These are phyloP conservation scores for Phylloporus gajari DNA, from an alignment of 1,284 basidiomycete species.

Conservation along the genomic window DNA sequence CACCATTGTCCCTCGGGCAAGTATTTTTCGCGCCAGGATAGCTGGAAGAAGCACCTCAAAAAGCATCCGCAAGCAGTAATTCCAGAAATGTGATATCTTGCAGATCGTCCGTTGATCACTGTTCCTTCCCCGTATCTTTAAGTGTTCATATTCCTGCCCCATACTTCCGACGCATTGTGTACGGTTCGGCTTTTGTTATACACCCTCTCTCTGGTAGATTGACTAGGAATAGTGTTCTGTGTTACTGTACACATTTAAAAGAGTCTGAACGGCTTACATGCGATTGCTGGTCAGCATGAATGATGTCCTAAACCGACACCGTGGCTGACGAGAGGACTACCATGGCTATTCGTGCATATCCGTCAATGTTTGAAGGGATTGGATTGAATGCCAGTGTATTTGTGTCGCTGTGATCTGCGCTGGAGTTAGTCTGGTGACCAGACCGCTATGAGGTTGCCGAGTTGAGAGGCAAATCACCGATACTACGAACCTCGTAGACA, in stretches of 20 bases:
- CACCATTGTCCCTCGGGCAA: constrained; percentile 17
- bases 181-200: neutral
- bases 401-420: no score
- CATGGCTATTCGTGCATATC: neutral
- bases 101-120: neutral
- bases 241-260: neutral
- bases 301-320: neutral
- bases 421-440: no score
- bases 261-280: neutral
- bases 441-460: no score
- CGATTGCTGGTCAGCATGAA: neutral
- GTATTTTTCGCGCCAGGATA: constrained; percentile 38
- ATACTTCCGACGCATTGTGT: neutral
- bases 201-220: neutral
- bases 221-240: neutral
- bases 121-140: neutral
- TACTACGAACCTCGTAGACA: no score
- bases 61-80: constrained; percentile 14
- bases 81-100: neutral
- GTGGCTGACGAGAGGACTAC: neutral
- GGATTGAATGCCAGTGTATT: no score
- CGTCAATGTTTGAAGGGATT: neutral
- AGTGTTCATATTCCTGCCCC: neutral
- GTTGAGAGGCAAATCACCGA: no score
- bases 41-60: constrained; percentile 20